Evolutionary conservation across 805 yeast genomes (phyloP), one percentile per base, ranked within the genome.

Genomic region (Myxozyma monticola): DNA sequence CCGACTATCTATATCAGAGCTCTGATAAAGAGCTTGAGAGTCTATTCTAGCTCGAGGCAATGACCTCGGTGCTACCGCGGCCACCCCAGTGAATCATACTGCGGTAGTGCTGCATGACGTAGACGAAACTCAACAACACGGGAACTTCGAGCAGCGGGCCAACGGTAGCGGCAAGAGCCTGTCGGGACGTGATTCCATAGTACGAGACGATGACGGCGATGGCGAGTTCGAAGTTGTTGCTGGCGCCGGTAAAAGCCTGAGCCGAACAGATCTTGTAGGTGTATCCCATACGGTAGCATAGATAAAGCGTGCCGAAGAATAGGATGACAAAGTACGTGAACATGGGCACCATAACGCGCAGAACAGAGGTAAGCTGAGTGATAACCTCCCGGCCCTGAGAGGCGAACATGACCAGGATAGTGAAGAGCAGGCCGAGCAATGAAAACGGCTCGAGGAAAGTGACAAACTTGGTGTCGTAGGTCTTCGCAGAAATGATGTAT

Each of bases 141-240:
- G 84, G 84, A 8, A 79, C 79, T 57, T 79, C 84, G n/a, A 79
- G 60, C 31, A 79, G 66, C 0, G 83, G 83, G 1, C 83, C 84
- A 61, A 79, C 76, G 0, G 83, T 78, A 1, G 83, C 77, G 3
- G 84, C 84, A 36, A 79, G 70, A 1, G 82, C 75, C 59, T 78
- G 75, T 44, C 75, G 71, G 49, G 79, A 73, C 1, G 75, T 76
- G 24, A 71, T 65, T 0, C 84, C 84, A 63, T 76, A 79, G 10
- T 77, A 56, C 0, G 81, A 71, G 5, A 76, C 72, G 1, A 81
- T 77, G 17, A 79, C 73, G 3, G 84, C 81, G 31, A 79, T 65
- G 49, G 80, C 76, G 37, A 79, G 67, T 61, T 79, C 83, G 57
- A 79, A 79, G 60, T 79, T 79, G 60, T 79, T 79, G 4, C 80